Percentiles rank a stretch among this genome's conserved stretches.
Conservation (phyloP, 2,329 filamentous ascomycete genomes). For the Penicillium paneum region DNA sequence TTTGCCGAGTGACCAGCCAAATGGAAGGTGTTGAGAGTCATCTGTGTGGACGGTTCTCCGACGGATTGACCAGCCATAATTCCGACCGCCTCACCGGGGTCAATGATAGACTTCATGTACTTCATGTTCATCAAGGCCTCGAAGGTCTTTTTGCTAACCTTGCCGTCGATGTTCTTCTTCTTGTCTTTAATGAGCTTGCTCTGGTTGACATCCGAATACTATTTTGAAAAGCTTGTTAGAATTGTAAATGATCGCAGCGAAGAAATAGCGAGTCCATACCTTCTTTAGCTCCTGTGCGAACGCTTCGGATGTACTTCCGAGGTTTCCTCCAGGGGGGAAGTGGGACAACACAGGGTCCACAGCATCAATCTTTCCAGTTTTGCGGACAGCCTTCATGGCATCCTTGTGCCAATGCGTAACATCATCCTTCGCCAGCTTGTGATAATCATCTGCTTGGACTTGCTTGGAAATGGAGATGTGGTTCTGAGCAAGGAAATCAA, state of each 20-base stretch:
- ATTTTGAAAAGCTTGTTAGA: conserved; percentile 18
- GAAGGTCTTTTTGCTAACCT: conserved; percentile 65
- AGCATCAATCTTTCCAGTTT: conserved; percentile 63
- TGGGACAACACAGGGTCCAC: conserved; percentile 72
- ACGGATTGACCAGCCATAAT: conserved; percentile 96
- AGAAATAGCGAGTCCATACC: conserved; percentile 35
- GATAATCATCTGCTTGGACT: conserved; percentile 62
- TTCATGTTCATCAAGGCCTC: conserved; percentile 85
- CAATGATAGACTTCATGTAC: conserved; percentile 86
- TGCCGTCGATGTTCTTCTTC: conserved; percentile 48
- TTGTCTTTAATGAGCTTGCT: conserved; percentile 59
- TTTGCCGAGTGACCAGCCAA: conserved; percentile 97
- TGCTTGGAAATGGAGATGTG: conserved; percentile 74
- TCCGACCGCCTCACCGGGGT: conserved; percentile 93
- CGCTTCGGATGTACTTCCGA: conserved; percentile 84
- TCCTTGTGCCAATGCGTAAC: conserved; percentile 60
- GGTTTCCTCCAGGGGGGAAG: conserved; percentile 72
- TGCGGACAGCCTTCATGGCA: conserved; percentile 75
- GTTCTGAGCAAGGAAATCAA: conserved; percentile 86
- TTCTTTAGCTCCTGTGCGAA: conserved; percentile 70
- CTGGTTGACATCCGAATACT: conserved; percentile 75
- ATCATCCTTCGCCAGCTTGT: conserved; percentile 63
- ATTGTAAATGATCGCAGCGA: background rate
- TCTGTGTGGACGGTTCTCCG: conserved; percentile 95
- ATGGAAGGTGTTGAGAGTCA: conserved; percentile 99